Evolutionary conservation across 164 flowering plant species (phyloP).

Genomic region (Amborella trichopoda): DNA sequence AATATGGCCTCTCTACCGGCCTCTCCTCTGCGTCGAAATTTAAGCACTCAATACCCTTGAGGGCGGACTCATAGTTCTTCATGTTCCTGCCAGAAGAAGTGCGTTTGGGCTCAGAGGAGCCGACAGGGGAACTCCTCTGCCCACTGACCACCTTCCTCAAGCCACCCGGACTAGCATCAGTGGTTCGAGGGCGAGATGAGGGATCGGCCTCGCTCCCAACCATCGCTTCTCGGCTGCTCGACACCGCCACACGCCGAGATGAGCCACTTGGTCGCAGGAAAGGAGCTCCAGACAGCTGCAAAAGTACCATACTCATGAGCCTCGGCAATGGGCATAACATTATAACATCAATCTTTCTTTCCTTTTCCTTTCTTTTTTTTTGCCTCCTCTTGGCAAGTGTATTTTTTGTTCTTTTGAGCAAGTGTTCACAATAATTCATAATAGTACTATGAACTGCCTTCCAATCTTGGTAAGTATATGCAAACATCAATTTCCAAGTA

Average conservation of each 20-base stretch:
- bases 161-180: constrained; percentile 71
- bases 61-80: constrained; percentile 59
- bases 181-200: constrained; percentile 37
- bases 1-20: no score
- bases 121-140: constrained; percentile 48
- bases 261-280: constrained; percentile 31
- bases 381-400: no score
- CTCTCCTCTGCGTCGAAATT: constrained; percentile 53
- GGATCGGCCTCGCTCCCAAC: constrained; percentile 51
- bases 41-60: constrained; percentile 73
- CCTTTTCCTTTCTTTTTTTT: no score
- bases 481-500: no score
- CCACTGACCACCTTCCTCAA: constrained; percentile 35
- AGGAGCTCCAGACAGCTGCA: neutral
- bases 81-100: constrained; percentile 42
- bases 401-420: no score
- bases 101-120: constrained; percentile 52
- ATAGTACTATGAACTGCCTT: no score
- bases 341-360: no score
- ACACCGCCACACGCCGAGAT: constrained; percentile 55
- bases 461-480: no score
- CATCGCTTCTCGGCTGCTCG: constrained; percentile 57
- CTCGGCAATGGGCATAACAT: no score
- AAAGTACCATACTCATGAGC: no score
- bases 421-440: no score